Conservation (phyloP, 2,329 filamentous ascomycete genomes). For the Claviceps paspali region DNA sequence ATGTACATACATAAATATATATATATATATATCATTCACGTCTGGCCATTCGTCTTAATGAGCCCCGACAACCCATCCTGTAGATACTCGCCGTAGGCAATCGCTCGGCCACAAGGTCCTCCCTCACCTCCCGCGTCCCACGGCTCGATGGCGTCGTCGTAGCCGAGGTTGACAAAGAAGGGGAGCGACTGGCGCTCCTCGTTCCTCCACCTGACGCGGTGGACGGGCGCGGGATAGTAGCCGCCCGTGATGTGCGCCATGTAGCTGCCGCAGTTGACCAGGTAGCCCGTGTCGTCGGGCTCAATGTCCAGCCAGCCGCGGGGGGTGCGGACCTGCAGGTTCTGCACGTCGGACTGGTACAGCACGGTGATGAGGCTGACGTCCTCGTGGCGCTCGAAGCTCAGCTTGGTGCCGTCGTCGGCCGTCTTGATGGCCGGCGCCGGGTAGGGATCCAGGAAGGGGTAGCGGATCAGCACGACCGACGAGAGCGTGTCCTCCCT, state of each 20-base stretch:
- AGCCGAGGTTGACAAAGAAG: constrained; percentile 7
- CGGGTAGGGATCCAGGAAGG: constrained; percentile 6
- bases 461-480: constrained; percentile 7
- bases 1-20: neutral
- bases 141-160: constrained; percentile 3
- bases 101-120: too few species aligned
- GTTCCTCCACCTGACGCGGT: constrained; percentile 7
- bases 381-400: constrained; percentile 7
- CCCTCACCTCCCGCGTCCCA: constrained; percentile 3
- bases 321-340: constrained; percentile 6
- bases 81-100: neutral
- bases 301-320: constrained; percentile 6
- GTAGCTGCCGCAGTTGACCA: constrained; percentile 7
- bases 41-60: constrained; percentile 1
- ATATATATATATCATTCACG: neutral
- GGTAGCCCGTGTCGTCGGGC: constrained; percentile 5
- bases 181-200: constrained; percentile 6
- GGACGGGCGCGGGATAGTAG: constrained; percentile 7
- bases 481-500: constrained; percentile 6
- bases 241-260: constrained; percentile 7
- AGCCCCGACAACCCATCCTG: neutral
- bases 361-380: constrained; percentile 7
- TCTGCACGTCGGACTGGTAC: constrained; percentile 7
- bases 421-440: constrained; percentile 7
- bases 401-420: constrained; percentile 7